Evolutionary conservation across 2,329 filamentous ascomycete genomes (phyloP).

Genomic region (Domatiomyces globalis): DNA sequence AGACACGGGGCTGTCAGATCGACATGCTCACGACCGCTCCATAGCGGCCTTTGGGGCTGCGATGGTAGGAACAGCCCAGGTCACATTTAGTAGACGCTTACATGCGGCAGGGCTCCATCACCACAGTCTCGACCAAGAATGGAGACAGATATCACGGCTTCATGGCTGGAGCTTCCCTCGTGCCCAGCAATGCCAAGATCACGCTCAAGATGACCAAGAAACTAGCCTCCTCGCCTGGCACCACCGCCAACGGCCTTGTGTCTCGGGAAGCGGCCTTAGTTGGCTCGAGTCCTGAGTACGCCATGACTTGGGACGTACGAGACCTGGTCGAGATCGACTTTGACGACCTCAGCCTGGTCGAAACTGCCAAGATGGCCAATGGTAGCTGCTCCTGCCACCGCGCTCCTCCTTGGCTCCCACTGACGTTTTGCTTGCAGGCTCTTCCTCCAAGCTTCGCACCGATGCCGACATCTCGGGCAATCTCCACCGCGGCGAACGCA

Average conservation of each 20-base stretch:
- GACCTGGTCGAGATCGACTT: constrained; percentile 45
- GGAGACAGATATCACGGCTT: constrained; percentile 49
- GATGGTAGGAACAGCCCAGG: not conserved
- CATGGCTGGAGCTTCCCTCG: constrained; percentile 42
- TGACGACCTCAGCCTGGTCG: constrained; percentile 38
- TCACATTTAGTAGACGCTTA: constrained; percentile 3
- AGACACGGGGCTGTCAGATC: constrained; percentile 41
- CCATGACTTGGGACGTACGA: constrained; percentile 48
- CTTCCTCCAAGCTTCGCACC: constrained; percentile 60
- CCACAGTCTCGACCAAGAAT: constrained; percentile 43
- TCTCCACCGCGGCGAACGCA: constrained; percentile 54
- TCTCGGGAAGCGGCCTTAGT: constrained; percentile 27
- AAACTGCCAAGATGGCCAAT: constrained; percentile 42
- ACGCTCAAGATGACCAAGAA: constrained; percentile 53
- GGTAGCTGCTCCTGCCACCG: constrained; percentile 30
- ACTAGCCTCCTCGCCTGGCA: constrained; percentile 25
- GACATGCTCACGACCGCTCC: constrained; percentile 46
- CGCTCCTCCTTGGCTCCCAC: not conserved
- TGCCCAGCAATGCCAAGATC: constrained; percentile 40
- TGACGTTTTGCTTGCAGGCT: constrained; percentile 36
- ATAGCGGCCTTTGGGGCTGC: constrained; percentile 23
- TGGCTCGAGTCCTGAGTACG: constrained; percentile 31
- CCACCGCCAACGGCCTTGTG: constrained; percentile 29
- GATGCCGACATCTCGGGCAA: constrained; percentile 76
- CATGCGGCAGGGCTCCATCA: constrained; percentile 37